Conservation (phyloP, 1,139 yeast species). For the Candida dubliniensis region DNA sequence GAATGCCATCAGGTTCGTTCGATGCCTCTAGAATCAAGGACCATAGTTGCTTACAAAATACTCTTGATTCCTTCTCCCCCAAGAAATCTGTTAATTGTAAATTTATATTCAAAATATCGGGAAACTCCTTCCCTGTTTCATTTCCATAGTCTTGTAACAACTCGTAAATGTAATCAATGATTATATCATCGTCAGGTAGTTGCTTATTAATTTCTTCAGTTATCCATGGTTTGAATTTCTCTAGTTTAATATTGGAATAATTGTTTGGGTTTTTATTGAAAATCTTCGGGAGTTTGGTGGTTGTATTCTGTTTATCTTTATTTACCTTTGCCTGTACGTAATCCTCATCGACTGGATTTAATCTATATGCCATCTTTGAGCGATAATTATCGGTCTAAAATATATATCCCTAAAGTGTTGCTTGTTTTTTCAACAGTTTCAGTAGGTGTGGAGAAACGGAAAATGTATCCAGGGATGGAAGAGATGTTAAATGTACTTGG, state of each 20-base stretch:
- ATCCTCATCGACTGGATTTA: slow-evolving; percentile 5
- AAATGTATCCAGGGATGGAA: too few species aligned
- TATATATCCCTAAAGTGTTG: not conserved
- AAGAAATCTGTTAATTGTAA: slow-evolving; percentile 41
- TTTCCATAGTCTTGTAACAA: slow-evolving; percentile 23
- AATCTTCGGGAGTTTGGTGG: slow-evolving; percentile 3
- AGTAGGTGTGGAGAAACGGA: too few species aligned
- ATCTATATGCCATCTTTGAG: slow-evolving; percentile 3
- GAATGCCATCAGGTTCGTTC: slow-evolving; percentile 41
- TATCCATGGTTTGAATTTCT: slow-evolving; percentile 39
- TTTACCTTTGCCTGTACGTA: not conserved
- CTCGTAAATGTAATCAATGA: slow-evolving; percentile 42
- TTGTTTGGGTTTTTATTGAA: slow-evolving; percentile 19
- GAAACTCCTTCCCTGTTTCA: slow-evolving; percentile 15
- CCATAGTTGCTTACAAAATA: slow-evolving; percentile 43
- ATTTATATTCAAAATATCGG: slow-evolving; percentile 36
- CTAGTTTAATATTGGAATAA: slow-evolving; percentile 30
- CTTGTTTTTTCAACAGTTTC: not conserved
- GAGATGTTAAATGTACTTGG: too few species aligned
- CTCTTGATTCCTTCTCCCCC: slow-evolving; percentile 33
- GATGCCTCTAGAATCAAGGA: slow-evolving; percentile 39
- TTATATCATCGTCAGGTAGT: slow-evolving; percentile 50
- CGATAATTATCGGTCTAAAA: not conserved
- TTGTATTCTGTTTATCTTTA: not conserved
- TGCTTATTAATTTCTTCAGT: slow-evolving; percentile 25